Evolutionary conservation across 192 early-diverging fungal genomes (phyloP).

Genomic region (Coemansia sp.): DNA sequence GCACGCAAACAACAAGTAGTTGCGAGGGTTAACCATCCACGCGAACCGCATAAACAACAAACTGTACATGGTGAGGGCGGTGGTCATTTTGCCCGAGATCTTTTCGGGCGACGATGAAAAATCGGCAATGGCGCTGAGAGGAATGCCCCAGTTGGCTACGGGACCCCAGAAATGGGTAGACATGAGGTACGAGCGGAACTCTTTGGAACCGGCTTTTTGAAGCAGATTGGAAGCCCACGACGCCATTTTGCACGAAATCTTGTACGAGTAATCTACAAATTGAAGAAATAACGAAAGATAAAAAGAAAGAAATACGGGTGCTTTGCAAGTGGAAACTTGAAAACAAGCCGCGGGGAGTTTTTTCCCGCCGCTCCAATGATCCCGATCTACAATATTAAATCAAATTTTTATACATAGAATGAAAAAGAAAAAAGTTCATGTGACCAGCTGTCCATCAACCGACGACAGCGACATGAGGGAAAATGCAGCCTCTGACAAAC

Average conservation of each 20-base stretch:
- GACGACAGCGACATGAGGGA: conserved; percentile 53
- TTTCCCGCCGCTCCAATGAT: too few relatives aligned
- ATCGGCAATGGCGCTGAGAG: conserved; percentile 92
- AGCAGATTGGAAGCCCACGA: conserved; percentile 53
- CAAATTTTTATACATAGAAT: not conserved
- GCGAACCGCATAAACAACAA: conserved; percentile 94
- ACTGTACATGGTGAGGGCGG: conserved; percentile 85
- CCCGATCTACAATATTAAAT: not conserved
- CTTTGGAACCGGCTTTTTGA: conserved; percentile 59
- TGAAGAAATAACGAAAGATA: not conserved
- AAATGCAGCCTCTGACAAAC: conserved; percentile 49
- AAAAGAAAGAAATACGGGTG: not conserved
- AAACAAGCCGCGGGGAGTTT: too few relatives aligned
- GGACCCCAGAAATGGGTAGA: conserved; percentile 58
- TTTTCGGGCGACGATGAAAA: conserved; percentile 84
- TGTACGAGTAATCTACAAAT: not conserved
- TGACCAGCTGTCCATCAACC: not conserved
- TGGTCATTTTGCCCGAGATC: conserved; percentile 95
- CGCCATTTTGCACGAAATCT: conserved; percentile 26
- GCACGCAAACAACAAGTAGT: conserved; percentile 91
- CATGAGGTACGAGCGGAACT: conserved; percentile 71
- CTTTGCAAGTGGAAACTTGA: too few relatives aligned
- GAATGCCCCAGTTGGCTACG: conserved; percentile 91
- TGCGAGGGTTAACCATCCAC: conserved; percentile 85
- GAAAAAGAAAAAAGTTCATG: conserved; percentile 3